Conservation (phyloP, 306 rosid species). For the Ormosia semicastrata region DNA sequence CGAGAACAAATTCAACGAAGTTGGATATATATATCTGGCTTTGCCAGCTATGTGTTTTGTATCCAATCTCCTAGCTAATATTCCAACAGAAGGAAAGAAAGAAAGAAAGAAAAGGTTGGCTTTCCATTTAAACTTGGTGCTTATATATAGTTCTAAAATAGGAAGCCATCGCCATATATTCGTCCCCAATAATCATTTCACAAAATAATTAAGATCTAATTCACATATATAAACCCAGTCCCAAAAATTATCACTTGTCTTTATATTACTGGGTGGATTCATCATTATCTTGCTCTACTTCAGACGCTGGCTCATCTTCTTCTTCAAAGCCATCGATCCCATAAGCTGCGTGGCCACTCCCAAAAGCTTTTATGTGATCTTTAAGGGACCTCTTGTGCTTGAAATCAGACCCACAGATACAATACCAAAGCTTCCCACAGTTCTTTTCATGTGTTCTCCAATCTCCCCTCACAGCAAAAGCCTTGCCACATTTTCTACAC, state of each 20-base stretch:
- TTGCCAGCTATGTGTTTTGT: slow-evolving; percentile 1
- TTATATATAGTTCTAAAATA: slow-evolving; percentile 37
- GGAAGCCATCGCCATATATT: slow-evolving; percentile 24
- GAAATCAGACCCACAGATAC: slow-evolving; percentile 94
- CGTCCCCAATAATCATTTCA: slow-evolving; percentile 23
- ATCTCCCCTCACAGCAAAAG: slow-evolving; percentile 93
- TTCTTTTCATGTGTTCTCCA: slow-evolving; percentile 99
- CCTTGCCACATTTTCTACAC: slow-evolving; percentile 94
- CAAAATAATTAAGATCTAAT: slow-evolving; percentile 29
- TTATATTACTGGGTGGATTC: slow-evolving; percentile 47
- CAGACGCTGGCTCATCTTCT: slow-evolving; percentile 95
- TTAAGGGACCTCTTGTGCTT: slow-evolving; percentile 95
- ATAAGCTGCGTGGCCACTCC: slow-evolving; percentile 84
- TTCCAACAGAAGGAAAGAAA: neutral
- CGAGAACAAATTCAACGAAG: neutral
- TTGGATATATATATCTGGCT: neutral
- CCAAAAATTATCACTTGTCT: neutral
- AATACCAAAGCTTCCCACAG: slow-evolving; percentile 96
- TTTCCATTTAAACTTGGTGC: slow-evolving; percentile 30
- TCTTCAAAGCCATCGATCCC: slow-evolving; percentile 77
- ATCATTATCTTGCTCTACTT: slow-evolving; percentile 88
- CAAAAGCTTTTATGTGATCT: slow-evolving; percentile 93
- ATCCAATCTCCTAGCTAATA: slow-evolving; percentile 8
- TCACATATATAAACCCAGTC: slow-evolving; percentile 22
- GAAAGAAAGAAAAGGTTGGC: neutral